Conservation (phyloP, 371 early-diverging fungal genomes). For the Mortierella sp. region DNA sequence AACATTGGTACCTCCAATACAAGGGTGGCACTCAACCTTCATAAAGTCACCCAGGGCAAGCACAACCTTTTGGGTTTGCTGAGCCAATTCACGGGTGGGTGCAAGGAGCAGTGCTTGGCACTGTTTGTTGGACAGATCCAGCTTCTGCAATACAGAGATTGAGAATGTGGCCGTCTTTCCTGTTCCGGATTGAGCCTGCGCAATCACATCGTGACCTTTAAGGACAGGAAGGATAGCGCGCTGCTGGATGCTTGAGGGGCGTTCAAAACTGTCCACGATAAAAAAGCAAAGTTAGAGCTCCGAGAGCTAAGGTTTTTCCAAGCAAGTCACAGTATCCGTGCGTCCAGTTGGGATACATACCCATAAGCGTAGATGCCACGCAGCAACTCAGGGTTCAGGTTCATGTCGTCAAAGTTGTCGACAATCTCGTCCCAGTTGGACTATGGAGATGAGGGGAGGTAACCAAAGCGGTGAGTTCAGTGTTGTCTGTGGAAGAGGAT, state of each 20-base stretch:
- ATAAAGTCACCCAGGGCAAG: conserved; percentile 88
- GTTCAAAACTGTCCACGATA: conserved; percentile 78
- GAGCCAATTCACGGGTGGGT: conserved; percentile 94
- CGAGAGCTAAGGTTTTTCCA: background rate
- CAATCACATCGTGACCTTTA: conserved; percentile 91
- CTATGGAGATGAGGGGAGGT: conserved; percentile 45
- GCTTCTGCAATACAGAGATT: conserved; percentile 89
- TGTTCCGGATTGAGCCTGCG: conserved; percentile 98
- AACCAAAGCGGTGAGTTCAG: too few relatives aligned
- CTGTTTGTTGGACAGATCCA: conserved; percentile 77
- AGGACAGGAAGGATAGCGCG: conserved; percentile 91
- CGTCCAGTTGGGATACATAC: conserved; percentile 12
- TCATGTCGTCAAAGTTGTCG: conserved; percentile 40
- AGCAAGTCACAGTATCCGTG: background rate
- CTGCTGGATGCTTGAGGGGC: conserved; percentile 94
- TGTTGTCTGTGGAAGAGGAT: background rate
- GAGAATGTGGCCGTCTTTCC: conserved; percentile 98
- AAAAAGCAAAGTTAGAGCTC: background rate
- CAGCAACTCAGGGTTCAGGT: conserved; percentile 27
- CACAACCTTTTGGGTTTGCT: conserved; percentile 90
- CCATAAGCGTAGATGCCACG: conserved; percentile 44
- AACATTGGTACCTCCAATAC: conserved; percentile 93
- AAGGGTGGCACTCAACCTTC: conserved; percentile 84
- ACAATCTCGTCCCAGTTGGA: conserved; percentile 70
- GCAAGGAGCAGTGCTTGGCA: conserved; percentile 93